These are phyloP conservation scores for Leccinum sublutescens DNA, from an alignment of 768 basidiomycete genomes.

Conservation along the genomic window DNA sequence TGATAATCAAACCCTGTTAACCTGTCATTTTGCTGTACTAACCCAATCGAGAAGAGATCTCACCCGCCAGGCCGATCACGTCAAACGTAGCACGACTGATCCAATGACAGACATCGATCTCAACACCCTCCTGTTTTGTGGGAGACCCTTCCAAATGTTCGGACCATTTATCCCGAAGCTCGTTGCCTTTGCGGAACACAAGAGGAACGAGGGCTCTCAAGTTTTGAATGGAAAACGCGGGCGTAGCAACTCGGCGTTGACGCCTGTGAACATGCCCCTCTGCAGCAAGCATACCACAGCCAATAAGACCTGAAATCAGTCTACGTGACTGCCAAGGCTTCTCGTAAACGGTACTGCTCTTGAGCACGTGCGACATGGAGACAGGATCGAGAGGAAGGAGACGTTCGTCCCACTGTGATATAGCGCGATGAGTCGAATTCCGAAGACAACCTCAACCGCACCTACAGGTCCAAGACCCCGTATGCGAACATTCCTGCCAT, in stretches of 20 bases:
- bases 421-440: constrained; percentile 9
- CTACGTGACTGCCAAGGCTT: constrained; percentile 81
- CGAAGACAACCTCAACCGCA: constrained; percentile 10
- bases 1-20: constrained; percentile 76
- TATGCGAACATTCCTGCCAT: constrained; percentile 70
- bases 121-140: constrained; percentile 22
- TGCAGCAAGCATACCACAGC: constrained; percentile 77
- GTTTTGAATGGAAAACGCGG: constrained; percentile 81
- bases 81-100: constrained; percentile 84
- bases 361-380: constrained; percentile 71
- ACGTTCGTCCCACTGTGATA: constrained; percentile 68
- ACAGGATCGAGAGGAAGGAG: constrained; percentile 79
- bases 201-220: constrained; percentile 69
- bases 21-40: constrained; percentile 1
- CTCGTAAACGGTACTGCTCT: constrained; percentile 69
- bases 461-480: constrained; percentile 68
- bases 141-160: constrained; percentile 39
- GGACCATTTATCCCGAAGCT: constrained; percentile 62
- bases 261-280: constrained; percentile 78
- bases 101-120: constrained; percentile 78
- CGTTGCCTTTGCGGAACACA: constrained; percentile 63
- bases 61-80: constrained; percentile 87
- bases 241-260: constrained; percentile 72
- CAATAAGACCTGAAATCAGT: constrained; percentile 75
- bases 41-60: constrained; percentile 12